Percentiles rank a stretch among this genome's conserved stretches.
Evolutionary conservation across 2,329 filamentous ascomycete genomes (phyloP).

Genomic region (Lasiodiplodia gonubiensis): DNA sequence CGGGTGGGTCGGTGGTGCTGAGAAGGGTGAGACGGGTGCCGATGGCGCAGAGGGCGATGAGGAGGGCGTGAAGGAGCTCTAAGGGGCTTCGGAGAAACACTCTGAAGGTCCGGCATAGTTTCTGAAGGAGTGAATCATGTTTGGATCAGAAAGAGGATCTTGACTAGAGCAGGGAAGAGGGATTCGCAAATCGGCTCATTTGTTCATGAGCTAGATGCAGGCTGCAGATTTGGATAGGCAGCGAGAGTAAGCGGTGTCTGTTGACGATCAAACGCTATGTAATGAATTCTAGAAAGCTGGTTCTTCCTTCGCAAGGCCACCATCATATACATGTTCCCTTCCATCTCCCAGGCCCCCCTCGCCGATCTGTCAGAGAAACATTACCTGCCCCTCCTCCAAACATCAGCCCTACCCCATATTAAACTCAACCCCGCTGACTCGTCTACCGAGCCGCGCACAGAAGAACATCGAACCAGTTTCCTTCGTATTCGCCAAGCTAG

Average conservation of each 20-base stretch:
- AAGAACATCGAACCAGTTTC: neutral
- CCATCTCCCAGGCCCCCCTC: too few species aligned
- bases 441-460: neutral
- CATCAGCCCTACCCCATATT: neutral
- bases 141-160: neutral
- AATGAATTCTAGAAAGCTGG: too few species aligned
- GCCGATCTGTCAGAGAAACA: neutral
- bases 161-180: neutral
- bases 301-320: neutral
- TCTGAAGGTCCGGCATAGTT: neutral
- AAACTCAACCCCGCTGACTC: neutral
- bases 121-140: neutral
- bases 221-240: neutral
- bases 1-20: constrained; percentile 51
- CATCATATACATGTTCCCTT: neutral
- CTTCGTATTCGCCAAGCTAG: neutral
- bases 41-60: neutral
- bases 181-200: neutral
- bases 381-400: neutral
- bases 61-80: constrained; percentile 21
- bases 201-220: neutral
- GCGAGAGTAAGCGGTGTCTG: too few species aligned
- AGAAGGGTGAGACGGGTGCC: neutral
- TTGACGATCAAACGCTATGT: too few species aligned
- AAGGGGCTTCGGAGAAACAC: neutral